Percentiles rank a stretch among this genome's conserved stretches.
Evolutionary conservation across 371 early-diverging fungal species (phyloP).

Genomic region (Mucor saturninus): DNA sequence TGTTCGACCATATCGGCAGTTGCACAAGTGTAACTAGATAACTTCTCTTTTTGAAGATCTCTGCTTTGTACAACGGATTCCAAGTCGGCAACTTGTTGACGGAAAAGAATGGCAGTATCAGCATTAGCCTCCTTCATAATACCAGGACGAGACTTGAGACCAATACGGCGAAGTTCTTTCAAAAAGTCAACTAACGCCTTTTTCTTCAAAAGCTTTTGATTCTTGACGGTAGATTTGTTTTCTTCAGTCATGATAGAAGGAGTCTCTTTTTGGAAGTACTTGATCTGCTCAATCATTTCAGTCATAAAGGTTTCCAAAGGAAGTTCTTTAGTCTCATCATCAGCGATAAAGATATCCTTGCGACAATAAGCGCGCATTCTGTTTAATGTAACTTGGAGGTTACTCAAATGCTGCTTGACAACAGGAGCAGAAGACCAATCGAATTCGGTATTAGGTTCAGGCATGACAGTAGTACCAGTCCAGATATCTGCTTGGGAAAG

Average conservation of each 20-base stretch:
- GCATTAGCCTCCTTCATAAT: constrained; percentile 45
- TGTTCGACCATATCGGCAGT: constrained; percentile 43
- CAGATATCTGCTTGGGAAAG: constrained; percentile 38
- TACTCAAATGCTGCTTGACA: constrained; percentile 42
- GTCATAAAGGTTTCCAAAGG: constrained; percentile 56
- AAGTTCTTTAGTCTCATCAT: constrained; percentile 26
- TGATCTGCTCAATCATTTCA: constrained; percentile 55
- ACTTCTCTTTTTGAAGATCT: constrained; percentile 33
- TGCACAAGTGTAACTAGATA: constrained; percentile 31
- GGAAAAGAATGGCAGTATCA: constrained; percentile 42
- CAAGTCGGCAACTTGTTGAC: constrained; percentile 37
- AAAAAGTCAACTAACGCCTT: constrained; percentile 89
- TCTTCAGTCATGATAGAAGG: constrained; percentile 67
- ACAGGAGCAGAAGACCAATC: constrained; percentile 24
- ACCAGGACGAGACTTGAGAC: constrained; percentile 73
- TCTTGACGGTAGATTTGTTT: constrained; percentile 70
- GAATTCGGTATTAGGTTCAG: constrained; percentile 7
- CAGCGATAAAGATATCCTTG: constrained; percentile 36
- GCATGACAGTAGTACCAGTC: constrained; percentile 28
- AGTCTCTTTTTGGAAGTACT: constrained; percentile 70
- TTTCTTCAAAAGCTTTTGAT: constrained; percentile 81
- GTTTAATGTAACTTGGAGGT: constrained; percentile 40
- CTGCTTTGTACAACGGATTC: constrained; percentile 32
- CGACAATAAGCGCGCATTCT: constrained; percentile 41
- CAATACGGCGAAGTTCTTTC: constrained; percentile 79